Evolutionary conservation across 129 eudicot genomes (phyloP), one percentile per base, ranked within the genome.

Genomic region (sunflower (Helianthus annuus)): DNA sequence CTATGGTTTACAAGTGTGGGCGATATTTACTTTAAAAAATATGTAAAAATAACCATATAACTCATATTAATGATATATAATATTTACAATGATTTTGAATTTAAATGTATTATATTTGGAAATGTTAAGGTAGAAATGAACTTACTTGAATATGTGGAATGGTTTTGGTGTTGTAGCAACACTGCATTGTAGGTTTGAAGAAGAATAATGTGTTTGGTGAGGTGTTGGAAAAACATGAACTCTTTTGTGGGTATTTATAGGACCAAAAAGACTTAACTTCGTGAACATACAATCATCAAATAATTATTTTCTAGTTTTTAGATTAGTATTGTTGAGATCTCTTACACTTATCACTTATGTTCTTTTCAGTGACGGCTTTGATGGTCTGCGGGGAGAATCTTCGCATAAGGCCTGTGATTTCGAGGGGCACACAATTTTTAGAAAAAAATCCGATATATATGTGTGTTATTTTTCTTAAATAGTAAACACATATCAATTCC

Each of bases 181-280:
- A 70, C 73, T 46, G 52, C 73, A 74, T 78, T 74, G 76, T 63
- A 64, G 74, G 60, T 64, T 78, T 64, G 69, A 72, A 72, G 81
- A 82, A 76, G 63, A 67, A 57, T 54, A 61, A 73, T 76, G 67
- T 65, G 81, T 74, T 83, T 66, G 81, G 80, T 75, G 79, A 66
- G 68, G 48, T 14, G 58, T 64, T 65, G 71, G 56, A 39, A 63
- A 34, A 72, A 51, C 66, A 67, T 77, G 51, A 78, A 70, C 32
- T 53, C 82, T 78, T 78, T 53, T 71, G 39, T 53, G 85, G 69
- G 71, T 71, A 86, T 72, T 78, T 78, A 86, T 80, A 83, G 87
- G 83, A 70, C 74, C 53, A 48, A 60, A 22, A 76, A 58, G 17
- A 17, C 53, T 42, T 24, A 63, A 16, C 27, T 27, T 11, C 54